Percentiles rank a stretch among this genome's conserved stretches.
These are phyloP conservation scores for Lagenaria siceraria DNA, from an alignment of 306 rosid species.

Conservation along the genomic window DNA sequence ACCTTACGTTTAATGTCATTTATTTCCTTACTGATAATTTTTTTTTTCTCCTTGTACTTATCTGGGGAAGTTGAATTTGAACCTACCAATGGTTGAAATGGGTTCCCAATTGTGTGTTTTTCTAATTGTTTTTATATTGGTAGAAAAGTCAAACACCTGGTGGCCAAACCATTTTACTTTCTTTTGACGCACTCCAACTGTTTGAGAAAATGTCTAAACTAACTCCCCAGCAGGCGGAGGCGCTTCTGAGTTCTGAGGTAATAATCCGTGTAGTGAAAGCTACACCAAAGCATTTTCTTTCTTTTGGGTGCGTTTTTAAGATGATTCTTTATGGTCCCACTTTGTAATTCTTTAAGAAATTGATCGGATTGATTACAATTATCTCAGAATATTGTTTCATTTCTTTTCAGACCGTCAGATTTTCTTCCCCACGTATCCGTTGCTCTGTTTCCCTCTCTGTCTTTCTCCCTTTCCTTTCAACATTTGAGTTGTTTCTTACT, in stretches of 20 bases:
- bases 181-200: neutral
- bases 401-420: neutral
- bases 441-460: slow-evolving; percentile 1
- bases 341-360: neutral
- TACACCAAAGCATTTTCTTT: neutral
- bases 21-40: neutral
- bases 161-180: neutral
- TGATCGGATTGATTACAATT: neutral
- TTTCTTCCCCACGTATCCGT: slow-evolving; percentile 1
- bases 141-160: neutral
- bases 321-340: neutral
- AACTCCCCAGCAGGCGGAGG: neutral
- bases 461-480: neutral
- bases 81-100: neutral
- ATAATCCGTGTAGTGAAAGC: slow-evolving; percentile 2
- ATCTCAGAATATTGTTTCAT: neutral
- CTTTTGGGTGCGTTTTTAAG: slow-evolving; percentile 6
- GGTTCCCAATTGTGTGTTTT: neutral
- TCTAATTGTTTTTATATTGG: neutral
- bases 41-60: neutral
- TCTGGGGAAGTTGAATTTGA: neutral
- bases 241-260: neutral
- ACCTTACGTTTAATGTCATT: neutral
- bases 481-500: slow-evolving; percentile 7
- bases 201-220: neutral